phyloP scores from a whole-genome alignment of 2,329 filamentous ascomycete genomes.

The Talaromyces sp. region DNA sequence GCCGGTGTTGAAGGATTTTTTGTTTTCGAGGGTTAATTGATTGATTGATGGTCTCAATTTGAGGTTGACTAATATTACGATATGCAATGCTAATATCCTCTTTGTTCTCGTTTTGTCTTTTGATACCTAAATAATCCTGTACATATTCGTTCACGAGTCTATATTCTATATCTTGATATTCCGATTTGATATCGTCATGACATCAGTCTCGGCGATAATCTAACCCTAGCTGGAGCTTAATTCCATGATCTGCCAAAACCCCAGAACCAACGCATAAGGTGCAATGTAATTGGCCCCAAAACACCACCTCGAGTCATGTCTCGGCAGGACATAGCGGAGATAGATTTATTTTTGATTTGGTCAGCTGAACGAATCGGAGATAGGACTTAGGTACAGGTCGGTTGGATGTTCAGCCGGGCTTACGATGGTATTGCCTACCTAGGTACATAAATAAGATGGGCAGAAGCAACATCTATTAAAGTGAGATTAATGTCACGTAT shows the following conservation, averaged over 20 bases:
- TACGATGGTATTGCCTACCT: too few species aligned
- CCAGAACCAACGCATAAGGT: too few species aligned
- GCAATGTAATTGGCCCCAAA: not conserved
- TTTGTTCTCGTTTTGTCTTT: not conserved
- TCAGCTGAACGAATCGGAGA: not conserved
- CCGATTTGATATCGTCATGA: not conserved
- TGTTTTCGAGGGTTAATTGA: slow-evolving; percentile 16
- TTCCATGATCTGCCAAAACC: not conserved
- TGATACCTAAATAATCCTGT: not conserved
- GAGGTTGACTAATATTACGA: not conserved
- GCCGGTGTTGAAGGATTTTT: slow-evolving; percentile 18
- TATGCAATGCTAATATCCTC: not conserved
- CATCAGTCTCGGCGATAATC: not conserved
- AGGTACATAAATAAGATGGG: too few species aligned
- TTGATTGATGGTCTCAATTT: not conserved
- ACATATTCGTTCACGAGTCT: not conserved
- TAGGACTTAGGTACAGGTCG: not conserved
- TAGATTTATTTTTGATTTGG: not conserved
- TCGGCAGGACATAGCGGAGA: not conserved
- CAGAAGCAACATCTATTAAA: too few species aligned
- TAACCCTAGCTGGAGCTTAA: not conserved
- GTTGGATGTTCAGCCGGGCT: not conserved
- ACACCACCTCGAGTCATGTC: not conserved
- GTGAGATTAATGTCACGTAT: too few species aligned
- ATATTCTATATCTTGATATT: not conserved